A percentile compares a stretch with the other conserved stretches of the same genome.
Conservation (phyloP, 495 filamentous ascomycete genomes). For the Trichoderma erinaceum region DNA sequence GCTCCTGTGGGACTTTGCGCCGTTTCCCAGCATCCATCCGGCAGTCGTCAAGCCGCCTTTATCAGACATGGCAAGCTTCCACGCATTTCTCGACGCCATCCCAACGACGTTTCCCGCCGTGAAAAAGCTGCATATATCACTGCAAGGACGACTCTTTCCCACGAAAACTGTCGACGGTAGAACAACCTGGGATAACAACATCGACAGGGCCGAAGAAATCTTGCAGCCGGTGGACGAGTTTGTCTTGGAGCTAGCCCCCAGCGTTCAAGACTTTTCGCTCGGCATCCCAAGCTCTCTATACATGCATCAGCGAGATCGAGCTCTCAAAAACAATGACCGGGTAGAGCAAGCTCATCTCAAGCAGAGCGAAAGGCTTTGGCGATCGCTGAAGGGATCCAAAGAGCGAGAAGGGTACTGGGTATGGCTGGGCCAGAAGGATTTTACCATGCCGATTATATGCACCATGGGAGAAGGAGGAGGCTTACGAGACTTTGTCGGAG, state of each 20-base stretch:
- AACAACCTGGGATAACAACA: background rate
- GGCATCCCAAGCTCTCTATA: background rate
- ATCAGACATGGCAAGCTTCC: slow-evolving; percentile 6
- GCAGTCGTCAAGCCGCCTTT: background rate
- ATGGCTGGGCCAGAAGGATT: background rate
- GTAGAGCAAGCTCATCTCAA: background rate
- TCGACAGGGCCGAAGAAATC: background rate
- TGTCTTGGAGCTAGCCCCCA: background rate
- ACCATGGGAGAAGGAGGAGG: background rate
- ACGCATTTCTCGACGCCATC: background rate
- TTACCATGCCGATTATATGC: background rate
- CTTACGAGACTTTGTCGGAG: background rate
- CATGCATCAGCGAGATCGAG: background rate
- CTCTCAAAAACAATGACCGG: background rate
- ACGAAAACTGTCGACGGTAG: background rate
- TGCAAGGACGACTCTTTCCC: background rate
- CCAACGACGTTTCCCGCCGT: background rate
- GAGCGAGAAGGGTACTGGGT: background rate
- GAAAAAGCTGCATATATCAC: background rate
- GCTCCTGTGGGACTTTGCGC: slow-evolving; percentile 18
- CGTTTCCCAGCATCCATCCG: slow-evolving; percentile 5
- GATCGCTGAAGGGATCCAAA: background rate
- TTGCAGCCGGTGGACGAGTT: background rate
- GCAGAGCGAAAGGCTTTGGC: background rate
- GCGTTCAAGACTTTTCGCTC: slow-evolving; percentile 4